Conservation (phyloP, 345 rosid species). For the Aquilaria sinensis region DNA sequence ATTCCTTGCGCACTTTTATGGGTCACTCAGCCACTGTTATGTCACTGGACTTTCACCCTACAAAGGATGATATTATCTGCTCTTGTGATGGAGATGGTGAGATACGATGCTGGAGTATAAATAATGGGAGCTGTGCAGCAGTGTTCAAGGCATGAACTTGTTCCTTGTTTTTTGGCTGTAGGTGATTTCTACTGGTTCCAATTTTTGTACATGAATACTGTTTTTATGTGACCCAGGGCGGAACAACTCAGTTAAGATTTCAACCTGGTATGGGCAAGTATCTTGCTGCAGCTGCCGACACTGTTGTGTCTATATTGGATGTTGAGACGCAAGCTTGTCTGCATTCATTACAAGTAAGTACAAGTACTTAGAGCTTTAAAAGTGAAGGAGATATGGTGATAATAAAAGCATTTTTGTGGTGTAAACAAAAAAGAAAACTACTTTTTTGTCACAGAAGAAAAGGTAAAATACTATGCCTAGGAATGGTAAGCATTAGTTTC, state of each 20-base stretch:
- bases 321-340: slow-evolving; percentile 51
- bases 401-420: too few relatives aligned
- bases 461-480: too few relatives aligned
- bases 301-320: slow-evolving; percentile 44
- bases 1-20: slow-evolving; percentile 41
- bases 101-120: slow-evolving; percentile 71
- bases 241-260: slow-evolving; percentile 51
- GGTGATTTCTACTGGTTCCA: neutral
- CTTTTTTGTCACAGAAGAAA: too few relatives aligned
- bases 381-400: too few relatives aligned
- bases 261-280: slow-evolving; percentile 54
- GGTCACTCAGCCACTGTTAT: slow-evolving; percentile 60
- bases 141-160: slow-evolving; percentile 40
- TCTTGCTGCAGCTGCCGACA: slow-evolving; percentile 58
- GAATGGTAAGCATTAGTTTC: too few relatives aligned
- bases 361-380: too few relatives aligned
- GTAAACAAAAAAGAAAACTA: too few relatives aligned
- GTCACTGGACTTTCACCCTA: slow-evolving; percentile 73
- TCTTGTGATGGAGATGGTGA: slow-evolving; percentile 58
- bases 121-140: slow-evolving; percentile 54
- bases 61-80: slow-evolving; percentile 55
- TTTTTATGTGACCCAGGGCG: slow-evolving; percentile 30
- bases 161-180: neutral
- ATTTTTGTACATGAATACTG: too few relatives aligned
- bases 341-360: slow-evolving; percentile 48